Evolutionary conservation across 139 green algal species (phyloP).

Genomic region (Chlamydomonas sp.): DNA sequence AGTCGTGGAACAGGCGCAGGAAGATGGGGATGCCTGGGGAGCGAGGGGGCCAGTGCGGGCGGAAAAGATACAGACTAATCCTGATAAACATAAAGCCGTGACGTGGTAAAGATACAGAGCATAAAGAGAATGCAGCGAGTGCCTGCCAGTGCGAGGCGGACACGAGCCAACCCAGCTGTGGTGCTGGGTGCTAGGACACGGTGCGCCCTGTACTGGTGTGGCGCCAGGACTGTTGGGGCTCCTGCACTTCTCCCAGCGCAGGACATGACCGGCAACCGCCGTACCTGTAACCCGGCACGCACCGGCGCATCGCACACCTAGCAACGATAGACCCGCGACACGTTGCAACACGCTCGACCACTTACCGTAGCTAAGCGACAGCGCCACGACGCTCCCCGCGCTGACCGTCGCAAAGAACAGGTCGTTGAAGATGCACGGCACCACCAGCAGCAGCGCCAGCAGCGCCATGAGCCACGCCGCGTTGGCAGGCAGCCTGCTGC

Average conservation of each 20-base stretch:
- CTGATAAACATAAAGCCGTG: no score
- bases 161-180: no score
- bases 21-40: conserved; percentile 59
- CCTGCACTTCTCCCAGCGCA: no score
- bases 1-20: conserved; percentile 50
- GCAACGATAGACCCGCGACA: neutral
- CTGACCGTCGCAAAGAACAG: conserved; percentile 49
- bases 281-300: no score
- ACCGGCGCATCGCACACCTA: neutral
- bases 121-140: no score
- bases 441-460: conserved; percentile 39
- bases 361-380: conserved; percentile 60
- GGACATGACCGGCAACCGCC: no score
- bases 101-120: no score
- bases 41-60: neutral
- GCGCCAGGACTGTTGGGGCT: no score
- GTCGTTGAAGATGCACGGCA: conserved; percentile 45
- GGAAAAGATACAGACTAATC: neutral
- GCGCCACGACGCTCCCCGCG: conserved; percentile 59
- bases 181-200: no score
- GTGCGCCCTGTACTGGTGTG: no score
- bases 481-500: conserved; percentile 50
- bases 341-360: neutral
- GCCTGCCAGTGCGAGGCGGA: no score
- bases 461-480: conserved; percentile 49